A percentile compares a stretch with the other conserved stretches of the same genome.
Evolutionary conservation across 495 filamentous ascomycete genomes (phyloP).

Genomic region (Talaromyces trachyspermus): DNA sequence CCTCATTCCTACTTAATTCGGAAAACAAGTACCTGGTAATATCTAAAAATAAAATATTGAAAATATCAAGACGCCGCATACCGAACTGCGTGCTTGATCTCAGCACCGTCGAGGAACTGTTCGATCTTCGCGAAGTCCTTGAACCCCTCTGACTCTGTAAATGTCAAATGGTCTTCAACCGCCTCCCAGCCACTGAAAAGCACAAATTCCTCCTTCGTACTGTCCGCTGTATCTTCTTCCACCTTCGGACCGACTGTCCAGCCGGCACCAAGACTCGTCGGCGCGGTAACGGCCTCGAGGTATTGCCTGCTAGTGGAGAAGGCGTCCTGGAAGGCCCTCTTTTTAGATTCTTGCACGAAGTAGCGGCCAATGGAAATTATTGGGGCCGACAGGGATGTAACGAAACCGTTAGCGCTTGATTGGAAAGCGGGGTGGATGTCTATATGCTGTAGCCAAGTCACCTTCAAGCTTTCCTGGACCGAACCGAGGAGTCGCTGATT

Average conservation of each 20-base stretch:
- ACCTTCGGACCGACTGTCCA: constrained; percentile 43
- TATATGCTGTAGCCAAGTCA: constrained; percentile 33
- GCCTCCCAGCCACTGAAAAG: constrained; percentile 44
- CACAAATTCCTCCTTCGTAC: constrained; percentile 39
- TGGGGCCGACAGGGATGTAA: constrained; percentile 30
- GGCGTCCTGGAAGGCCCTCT: constrained; percentile 26
- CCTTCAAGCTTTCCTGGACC: constrained; percentile 33
- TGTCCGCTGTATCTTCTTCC: constrained; percentile 11
- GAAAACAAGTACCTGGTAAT: no score
- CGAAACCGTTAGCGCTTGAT: constrained; percentile 1
- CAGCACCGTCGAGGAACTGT: constrained; percentile 21
- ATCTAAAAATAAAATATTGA: no score
- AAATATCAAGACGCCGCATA: neutral
- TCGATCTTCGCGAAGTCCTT: constrained; percentile 28
- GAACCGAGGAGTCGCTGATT: constrained; percentile 36
- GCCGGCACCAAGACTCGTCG: constrained; percentile 29
- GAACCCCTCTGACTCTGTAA: constrained; percentile 28
- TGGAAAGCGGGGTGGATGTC: constrained; percentile 18
- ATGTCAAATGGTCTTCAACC: constrained; percentile 37
- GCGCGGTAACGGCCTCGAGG: constrained; percentile 29
- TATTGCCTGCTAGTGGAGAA: constrained; percentile 23
- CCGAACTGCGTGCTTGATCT: constrained; percentile 36
- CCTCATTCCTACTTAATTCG: no score
- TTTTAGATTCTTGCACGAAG: constrained; percentile 33
- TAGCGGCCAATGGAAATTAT: constrained; percentile 36